phyloP scores from a whole-genome alignment of 345 rosid species.

The Trapa bicornis region DNA sequence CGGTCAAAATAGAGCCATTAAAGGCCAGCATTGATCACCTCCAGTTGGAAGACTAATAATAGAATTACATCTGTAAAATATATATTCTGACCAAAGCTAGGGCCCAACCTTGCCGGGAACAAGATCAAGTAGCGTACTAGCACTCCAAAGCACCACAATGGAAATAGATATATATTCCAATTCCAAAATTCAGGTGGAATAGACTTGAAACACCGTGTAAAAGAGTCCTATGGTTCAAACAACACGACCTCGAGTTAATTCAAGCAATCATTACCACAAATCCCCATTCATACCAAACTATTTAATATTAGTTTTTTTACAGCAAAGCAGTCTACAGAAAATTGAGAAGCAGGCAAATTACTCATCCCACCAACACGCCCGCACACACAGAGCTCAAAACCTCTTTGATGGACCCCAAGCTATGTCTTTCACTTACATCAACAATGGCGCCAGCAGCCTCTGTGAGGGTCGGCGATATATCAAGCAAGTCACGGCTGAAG shows the following conservation, averaged over 20 bases:
- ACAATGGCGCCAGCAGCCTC: slow-evolving; percentile 97
- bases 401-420: no score
- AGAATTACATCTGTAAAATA: no score
- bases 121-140: slow-evolving; percentile 61
- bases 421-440: slow-evolving; percentile 33
- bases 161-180: slow-evolving; percentile 84
- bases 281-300: not conserved
- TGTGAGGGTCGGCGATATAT: slow-evolving; percentile 66
- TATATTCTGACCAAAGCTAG: not conserved
- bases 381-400: not conserved
- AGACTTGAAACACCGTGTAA: slow-evolving; percentile 89
- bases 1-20: not conserved
- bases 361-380: no score
- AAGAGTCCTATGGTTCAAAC: slow-evolving; percentile 48
- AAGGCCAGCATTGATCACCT: not conserved
- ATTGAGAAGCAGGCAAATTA: not conserved
- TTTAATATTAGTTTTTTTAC: not conserved
- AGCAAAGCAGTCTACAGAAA: no score
- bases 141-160: slow-evolving; percentile 88
- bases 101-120: slow-evolving; percentile 60
- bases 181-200: slow-evolving; percentile 98
- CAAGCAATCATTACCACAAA: not conserved
- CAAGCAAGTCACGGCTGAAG: slow-evolving; percentile 69
- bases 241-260: not conserved
- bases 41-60: not conserved